Conservation (phyloP, 495 filamentous ascomycete species). For the Hypomontagnella monticulosa region DNA sequence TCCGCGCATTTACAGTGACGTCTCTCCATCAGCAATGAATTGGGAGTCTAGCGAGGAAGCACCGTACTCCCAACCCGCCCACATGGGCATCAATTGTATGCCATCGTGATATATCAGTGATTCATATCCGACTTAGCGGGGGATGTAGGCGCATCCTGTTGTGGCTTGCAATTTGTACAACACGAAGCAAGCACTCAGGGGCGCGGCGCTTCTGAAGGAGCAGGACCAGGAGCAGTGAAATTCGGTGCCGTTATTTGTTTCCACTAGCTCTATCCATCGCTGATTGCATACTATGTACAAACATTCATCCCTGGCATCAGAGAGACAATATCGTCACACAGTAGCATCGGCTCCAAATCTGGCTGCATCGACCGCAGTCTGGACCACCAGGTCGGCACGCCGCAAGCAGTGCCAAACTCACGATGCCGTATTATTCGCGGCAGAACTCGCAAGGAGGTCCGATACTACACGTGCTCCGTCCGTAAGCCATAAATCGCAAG, state of each 20-base stretch:
- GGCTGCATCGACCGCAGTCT: conserved; percentile 44
- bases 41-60: neutral
- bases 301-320: conserved; percentile 13
- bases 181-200: conserved; percentile 11
- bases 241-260: conserved; percentile 15
- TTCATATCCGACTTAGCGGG: conserved; percentile 11
- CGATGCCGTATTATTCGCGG: conserved; percentile 39
- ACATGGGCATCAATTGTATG: conserved; percentile 7
- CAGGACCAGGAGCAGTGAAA: conserved; percentile 10
- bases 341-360: conserved; percentile 33
- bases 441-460: conserved; percentile 14
- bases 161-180: conserved; percentile 21
- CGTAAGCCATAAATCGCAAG: conserved; percentile 20
- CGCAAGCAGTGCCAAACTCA: conserved; percentile 28
- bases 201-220: neutral
- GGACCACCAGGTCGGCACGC: conserved; percentile 34
- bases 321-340: conserved; percentile 12
- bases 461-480: conserved; percentile 34
- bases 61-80: conserved; percentile 2
- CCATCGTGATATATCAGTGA: conserved; percentile 5
- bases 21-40: conserved; percentile 4
- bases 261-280: neutral
- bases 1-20: conserved; percentile 12
- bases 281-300: neutral
- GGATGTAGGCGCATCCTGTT: conserved; percentile 32